Conservation (phyloP, 2,329 filamentous ascomycete species). For the Colletotrichum costaricense region DNA sequence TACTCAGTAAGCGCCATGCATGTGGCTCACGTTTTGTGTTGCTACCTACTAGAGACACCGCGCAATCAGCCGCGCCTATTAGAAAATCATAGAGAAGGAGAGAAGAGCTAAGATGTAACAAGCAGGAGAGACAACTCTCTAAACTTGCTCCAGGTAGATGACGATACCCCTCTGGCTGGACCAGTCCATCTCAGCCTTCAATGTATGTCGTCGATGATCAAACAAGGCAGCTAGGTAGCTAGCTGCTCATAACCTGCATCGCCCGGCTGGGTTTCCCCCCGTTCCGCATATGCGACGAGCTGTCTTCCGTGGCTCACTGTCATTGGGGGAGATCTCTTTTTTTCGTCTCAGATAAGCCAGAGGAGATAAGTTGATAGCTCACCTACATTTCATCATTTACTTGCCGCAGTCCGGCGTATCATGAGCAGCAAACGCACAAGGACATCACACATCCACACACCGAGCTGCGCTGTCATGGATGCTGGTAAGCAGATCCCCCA, state of each 20-base stretch:
- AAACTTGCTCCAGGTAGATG: background rate
- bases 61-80: background rate
- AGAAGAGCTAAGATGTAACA: background rate
- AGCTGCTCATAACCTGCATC: background rate
- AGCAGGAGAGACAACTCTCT: background rate
- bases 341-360: slow-evolving; percentile 7
- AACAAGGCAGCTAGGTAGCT: slow-evolving; percentile 1
- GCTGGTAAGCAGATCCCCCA: background rate
- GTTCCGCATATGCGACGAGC: background rate
- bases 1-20: slow-evolving; percentile 20
- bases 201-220: slow-evolving; percentile 16
- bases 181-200: slow-evolving; percentile 11
- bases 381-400: background rate
- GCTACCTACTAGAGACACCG: background rate
- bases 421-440: background rate
- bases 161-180: background rate
- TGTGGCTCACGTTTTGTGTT: background rate
- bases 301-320: slow-evolving; percentile 7
- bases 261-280: background rate
- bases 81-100: background rate
- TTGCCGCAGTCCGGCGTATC: background rate
- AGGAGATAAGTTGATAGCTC: background rate
- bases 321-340: slow-evolving; percentile 9
- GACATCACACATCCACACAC: background rate
- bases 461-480: slow-evolving; percentile 11